Evolutionary conservation across 345 rosid species (phyloP).

Genomic region (Dipteronia sinensis): DNA sequence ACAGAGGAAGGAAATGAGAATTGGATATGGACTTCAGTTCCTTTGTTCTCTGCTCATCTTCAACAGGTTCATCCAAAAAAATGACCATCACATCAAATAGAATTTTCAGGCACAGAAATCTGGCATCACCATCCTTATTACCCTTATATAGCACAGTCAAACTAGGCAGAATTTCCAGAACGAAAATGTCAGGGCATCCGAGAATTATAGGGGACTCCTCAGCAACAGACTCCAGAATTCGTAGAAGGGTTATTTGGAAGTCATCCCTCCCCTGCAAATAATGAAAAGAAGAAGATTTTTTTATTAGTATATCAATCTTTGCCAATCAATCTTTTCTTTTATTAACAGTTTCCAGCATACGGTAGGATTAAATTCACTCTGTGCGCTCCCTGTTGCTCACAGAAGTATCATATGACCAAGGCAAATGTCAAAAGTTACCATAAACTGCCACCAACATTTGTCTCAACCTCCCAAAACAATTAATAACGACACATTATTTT

Average conservation of each 20-base stretch:
- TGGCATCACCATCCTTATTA: slow-evolving; percentile 90
- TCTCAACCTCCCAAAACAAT: too few relatives aligned
- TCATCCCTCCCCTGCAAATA: slow-evolving; percentile 86
- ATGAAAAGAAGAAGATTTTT: slow-evolving; percentile 6
- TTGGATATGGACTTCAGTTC: slow-evolving; percentile 75
- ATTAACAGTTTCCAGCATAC: neutral
- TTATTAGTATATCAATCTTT: slow-evolving; percentile 10
- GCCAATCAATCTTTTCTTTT: neutral
- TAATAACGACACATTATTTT: too few relatives aligned
- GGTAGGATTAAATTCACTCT: neutral
- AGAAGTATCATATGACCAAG: neutral
- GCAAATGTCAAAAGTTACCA: neutral
- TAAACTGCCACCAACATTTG: neutral
- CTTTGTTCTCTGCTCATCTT: slow-evolving; percentile 49
- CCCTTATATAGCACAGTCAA: slow-evolving; percentile 77
- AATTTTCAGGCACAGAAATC: slow-evolving; percentile 88
- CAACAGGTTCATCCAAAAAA: slow-evolving; percentile 65
- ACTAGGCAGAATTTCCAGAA: slow-evolving; percentile 77
- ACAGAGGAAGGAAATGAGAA: slow-evolving; percentile 89
- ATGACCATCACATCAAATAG: slow-evolving; percentile 79
- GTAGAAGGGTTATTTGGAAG: slow-evolving; percentile 88
- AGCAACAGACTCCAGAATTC: slow-evolving; percentile 73
- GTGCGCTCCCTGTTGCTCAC: neutral
- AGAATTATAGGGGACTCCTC: slow-evolving; percentile 68
- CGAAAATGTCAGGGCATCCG: slow-evolving; percentile 55